These are phyloP conservation scores for Pseudognaphalium luteoalbum DNA, from an alignment of 129 eudicot genomes.

Conservation along the genomic window DNA sequence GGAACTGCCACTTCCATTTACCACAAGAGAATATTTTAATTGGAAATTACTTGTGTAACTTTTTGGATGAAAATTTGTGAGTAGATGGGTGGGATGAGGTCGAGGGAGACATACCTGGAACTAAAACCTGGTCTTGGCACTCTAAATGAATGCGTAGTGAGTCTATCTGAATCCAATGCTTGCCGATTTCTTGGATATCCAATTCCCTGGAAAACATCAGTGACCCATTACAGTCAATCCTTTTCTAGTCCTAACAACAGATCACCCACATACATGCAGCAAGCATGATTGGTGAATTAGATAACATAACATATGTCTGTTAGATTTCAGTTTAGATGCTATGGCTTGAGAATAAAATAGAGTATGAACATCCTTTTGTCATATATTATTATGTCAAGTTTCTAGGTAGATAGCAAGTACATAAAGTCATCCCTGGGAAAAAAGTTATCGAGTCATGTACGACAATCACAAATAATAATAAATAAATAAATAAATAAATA, in stretches of 20 bases:
- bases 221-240: neutral
- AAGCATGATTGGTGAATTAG: neutral
- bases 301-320: neutral
- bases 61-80: neutral
- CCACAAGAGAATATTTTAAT: neutral
- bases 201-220: constrained; percentile 50
- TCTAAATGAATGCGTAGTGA: constrained; percentile 85
- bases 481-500: neutral
- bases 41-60: constrained; percentile 1
- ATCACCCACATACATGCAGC: constrained; percentile 4
- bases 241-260: neutral
- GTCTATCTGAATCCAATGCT: constrained; percentile 62
- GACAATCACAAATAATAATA: constrained; percentile 10
- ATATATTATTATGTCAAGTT: constrained; percentile 2
- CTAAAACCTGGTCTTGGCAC: constrained; percentile 64
- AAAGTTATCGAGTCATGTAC: neutral
- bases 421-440: neutral
- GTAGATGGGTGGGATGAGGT: neutral
- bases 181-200: constrained; percentile 64
- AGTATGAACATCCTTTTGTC: constrained; percentile 7
- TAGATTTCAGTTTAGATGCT: neutral
- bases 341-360: neutral
- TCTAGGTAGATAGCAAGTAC: neutral
- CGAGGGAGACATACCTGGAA: constrained; percentile 57
- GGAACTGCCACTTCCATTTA: neutral